Base-by-base conservation (phyloP, 371 early-diverging fungal genomes). In the Sporodiniella umbellata region DNA sequence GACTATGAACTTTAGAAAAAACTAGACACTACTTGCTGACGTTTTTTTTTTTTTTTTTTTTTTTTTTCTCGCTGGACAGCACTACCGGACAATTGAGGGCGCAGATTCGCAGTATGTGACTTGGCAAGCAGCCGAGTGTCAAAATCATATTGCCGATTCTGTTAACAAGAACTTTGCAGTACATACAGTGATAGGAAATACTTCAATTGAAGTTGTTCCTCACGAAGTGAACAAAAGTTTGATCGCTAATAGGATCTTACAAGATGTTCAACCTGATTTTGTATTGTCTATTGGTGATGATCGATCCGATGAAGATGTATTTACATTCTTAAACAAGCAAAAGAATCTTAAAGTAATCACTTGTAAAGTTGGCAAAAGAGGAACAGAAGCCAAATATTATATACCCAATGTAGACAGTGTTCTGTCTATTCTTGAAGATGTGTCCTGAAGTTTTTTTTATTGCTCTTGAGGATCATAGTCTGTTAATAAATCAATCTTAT, bases 71-170 rank as follows among this genome's bases (percentile, higher is more conserved):
- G n/a, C n/a, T n/a, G n/a, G n/a, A n/a, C 54, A 70, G 90, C 90
- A 93, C 56, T 93, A 82, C 64, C 79, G 87, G 21, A 72, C 18
- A 3, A n/a, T 70, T 22, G 86, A 90, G 8, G 90, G 92, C 52
- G 74, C 63, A 35, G 45, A 81, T 53, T 75, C 75, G 7, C 71
- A 64, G 42, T 90, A 80, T 58, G 83, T 78, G 68, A 66, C 83
- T 42, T 93, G 94, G 91, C 92, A 92, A 65, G 90, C 92, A 21
- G 86, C 89, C 42, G 93, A 94, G 62, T 93, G 92, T 62, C 88
- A 89, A 63, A 93, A 91, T 64, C 93, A 94, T 58, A 81, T 96
- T 38, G 89, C 88, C 48, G 84, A 90, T 46, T 75, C 90, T 1
- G 78, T 94, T 2, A 83, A 89, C 33, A 85, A 89, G 33, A 92